phyloP scores from a whole-genome alignment of 1,139 yeast genomes.

The Suhomyces coccinellae region DNA sequence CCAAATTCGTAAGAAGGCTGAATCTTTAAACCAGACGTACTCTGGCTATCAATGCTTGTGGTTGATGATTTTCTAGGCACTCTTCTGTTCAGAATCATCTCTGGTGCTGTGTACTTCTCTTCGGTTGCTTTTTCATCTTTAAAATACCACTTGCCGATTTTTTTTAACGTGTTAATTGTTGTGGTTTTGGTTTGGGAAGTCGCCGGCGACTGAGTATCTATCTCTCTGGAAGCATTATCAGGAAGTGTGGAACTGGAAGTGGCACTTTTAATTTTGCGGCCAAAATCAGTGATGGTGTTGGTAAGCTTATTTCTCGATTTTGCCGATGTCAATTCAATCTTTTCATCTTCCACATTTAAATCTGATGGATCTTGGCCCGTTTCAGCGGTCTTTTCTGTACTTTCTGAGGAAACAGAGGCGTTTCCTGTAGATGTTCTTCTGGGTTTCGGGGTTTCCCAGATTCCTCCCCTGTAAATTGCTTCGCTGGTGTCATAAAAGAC shows the following conservation, averaged over 20 bases:
- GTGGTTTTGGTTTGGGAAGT: constrained; percentile 7
- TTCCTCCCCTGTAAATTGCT: constrained; percentile 86
- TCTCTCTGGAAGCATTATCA: not conserved
- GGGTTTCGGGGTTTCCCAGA: constrained; percentile 64
- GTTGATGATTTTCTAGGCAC: constrained; percentile 27
- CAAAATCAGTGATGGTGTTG: constrained; percentile 36
- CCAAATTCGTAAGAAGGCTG: constrained; percentile 19
- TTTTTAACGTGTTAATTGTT: constrained; percentile 46
- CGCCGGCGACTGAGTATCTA: constrained; percentile 5
- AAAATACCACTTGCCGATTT: constrained; percentile 70
- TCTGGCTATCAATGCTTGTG: constrained; percentile 4
- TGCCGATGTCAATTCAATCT: constrained; percentile 1
- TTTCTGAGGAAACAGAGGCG: constrained; percentile 6
- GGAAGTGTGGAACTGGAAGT: constrained; percentile 2
- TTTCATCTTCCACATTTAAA: constrained; percentile 1
- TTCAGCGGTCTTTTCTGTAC: constrained; percentile 1
- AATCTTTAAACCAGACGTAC: constrained; percentile 4
- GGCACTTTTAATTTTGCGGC: constrained; percentile 27
- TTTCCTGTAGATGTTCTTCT: not conserved
- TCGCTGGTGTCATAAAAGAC: constrained; percentile 62
- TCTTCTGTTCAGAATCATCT: constrained; percentile 64
- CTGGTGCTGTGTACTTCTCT: constrained; percentile 51
- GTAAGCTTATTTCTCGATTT: constrained; percentile 18
- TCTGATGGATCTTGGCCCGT: not conserved
- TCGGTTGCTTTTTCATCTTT: constrained; percentile 42